Evolutionary conservation across 73 alveolate species (phyloP).

Genomic region (Paramecium primaurelia): DNA sequence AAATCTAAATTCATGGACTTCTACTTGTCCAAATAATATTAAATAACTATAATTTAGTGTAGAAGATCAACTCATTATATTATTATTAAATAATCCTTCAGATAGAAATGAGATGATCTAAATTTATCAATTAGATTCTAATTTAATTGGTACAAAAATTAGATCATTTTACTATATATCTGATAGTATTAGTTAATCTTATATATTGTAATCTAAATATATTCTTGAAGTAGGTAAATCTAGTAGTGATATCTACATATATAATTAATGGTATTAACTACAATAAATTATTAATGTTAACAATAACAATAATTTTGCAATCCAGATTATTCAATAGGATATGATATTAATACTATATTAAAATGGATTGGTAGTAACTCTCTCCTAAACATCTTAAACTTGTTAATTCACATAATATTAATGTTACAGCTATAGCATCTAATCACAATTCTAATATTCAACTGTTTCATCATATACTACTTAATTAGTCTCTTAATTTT

Average conservation of each 20-base stretch:
- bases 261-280: neutral
- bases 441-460: neutral
- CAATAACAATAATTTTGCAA: neutral
- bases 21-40: neutral
- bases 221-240: neutral
- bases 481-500: neutral
- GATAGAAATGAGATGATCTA: neutral
- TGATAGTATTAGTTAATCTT: neutral
- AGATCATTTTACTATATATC: neutral
- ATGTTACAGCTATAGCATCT: neutral
- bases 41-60: neutral
- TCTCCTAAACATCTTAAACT: neutral
- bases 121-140: neutral
- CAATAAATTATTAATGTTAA: neutral
- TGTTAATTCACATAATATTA: neutral
- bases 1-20: neutral
- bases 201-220: neutral
- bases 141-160: neutral
- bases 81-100: neutral
- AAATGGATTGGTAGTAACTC: neutral
- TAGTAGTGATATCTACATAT: neutral
- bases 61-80: neutral
- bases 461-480: neutral
- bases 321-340: neutral
- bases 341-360: neutral